Conservation (phyloP, 805 yeast species). For the Teunomyces atbi region DNA sequence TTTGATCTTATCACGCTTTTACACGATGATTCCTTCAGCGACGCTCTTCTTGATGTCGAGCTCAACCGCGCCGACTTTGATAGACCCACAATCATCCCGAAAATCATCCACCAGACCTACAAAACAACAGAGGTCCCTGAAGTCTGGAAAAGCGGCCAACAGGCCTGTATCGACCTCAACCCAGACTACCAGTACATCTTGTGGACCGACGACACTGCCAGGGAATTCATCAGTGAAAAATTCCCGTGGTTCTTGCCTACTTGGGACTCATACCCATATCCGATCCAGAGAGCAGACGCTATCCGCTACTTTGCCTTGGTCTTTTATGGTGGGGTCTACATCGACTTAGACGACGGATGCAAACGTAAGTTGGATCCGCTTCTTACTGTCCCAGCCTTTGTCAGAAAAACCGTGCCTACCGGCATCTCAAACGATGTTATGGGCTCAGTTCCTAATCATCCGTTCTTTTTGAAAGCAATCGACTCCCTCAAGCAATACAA, state of each 20-base stretch:
- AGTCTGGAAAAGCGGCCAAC: constrained; percentile 76
- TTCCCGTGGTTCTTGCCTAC: constrained; percentile 85
- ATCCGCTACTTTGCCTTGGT: constrained; percentile 80
- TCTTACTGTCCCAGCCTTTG: constrained; percentile 79
- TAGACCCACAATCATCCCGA: constrained; percentile 67
- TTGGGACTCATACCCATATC: constrained; percentile 74
- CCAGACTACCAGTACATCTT: constrained; percentile 85
- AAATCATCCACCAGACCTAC: constrained; percentile 91
- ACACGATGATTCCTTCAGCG: constrained; percentile 67
- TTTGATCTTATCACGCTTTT: constrained; percentile 72
- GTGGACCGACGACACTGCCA: constrained; percentile 87
- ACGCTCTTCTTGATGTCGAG: constrained; percentile 63
- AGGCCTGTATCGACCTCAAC: constrained; percentile 71
- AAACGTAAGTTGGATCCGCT: constrained; percentile 75
- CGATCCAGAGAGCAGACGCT: constrained; percentile 88
- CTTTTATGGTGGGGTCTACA: constrained; percentile 87
- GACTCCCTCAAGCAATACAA: constrained; percentile 60
- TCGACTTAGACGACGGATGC: constrained; percentile 90
- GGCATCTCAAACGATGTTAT: constrained; percentile 92
- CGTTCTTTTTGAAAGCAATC: constrained; percentile 72
- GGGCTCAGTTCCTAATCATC: constrained; percentile 87
- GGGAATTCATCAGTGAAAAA: constrained; percentile 72
- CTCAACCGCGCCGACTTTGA: constrained; percentile 50
- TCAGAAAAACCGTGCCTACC: constrained; percentile 82
- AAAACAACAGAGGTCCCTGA: constrained; percentile 77